Base-by-base conservation (phyloP, 1,284 basidiomycete species). In the Trichosporon asahii region DNA sequence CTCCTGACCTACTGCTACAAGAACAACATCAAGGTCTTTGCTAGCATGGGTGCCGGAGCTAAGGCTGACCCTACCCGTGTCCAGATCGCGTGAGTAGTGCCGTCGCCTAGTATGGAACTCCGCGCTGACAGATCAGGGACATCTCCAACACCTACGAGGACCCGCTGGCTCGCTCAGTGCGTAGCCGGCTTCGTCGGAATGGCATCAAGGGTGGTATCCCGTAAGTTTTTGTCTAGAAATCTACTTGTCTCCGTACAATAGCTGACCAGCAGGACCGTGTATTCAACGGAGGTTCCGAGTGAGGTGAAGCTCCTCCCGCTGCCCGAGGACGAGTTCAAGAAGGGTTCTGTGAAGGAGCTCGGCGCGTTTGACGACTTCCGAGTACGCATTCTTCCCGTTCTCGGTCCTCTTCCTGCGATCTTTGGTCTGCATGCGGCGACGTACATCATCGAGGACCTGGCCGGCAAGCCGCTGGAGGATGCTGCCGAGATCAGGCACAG, bases 31-130 rank as follows among this genome's bases (percentile, higher is more conserved):
- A 92, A 92, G 85, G 91, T 97, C 21, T 97, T 99, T 83, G 93
- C 95, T 0, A 94, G 94, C 21, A 97, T 99, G 94, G 97, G 97
- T 55, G 94, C 96, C 0, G 91, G 95, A n/a, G 93, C 95, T 7
- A 99, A 99, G 85, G 88, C 88, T 72, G 97, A 99, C 81, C 95
- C 97, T 0, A 97, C 95, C 4, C 88, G 95, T 35, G 88, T 99
- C 29, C 96, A 98, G 83, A 97, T 99, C 71, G 86, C 85, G 84
- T 85, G 60, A 72, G 83, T 74, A 0, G 8, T 0, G 7, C 23
- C 9, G 14, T 18, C 64, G 6, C 35, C 23, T 31, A 4, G 27
- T 4, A 18, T 31, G 33, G 8, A 2, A 12, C 29, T 14, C 31
- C 25, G 7, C 66, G 53, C 65, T 68, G 21, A 72, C 64, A 5